Conservation (phyloP, 75 land plant genomes). For the Pinus albicaulis region DNA sequence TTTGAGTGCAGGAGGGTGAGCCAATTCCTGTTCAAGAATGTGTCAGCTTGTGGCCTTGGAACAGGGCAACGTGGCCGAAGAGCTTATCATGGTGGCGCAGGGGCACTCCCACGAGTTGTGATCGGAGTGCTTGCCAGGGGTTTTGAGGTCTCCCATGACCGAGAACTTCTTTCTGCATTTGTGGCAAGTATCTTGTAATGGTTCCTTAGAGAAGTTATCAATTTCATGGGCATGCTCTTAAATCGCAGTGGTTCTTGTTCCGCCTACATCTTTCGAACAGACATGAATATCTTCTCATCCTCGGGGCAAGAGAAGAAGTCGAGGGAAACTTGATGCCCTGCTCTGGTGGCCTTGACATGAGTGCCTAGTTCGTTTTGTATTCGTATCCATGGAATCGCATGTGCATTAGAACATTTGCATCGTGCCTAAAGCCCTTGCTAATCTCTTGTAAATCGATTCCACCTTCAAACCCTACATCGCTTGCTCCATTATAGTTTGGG, state of each 20-base stretch:
- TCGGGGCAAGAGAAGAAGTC: too few relatives aligned
- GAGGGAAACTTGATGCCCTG: too few relatives aligned
- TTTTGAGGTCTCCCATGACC: constrained; percentile 74
- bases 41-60: constrained; percentile 79
- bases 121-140: constrained; percentile 78
- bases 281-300: too few relatives aligned
- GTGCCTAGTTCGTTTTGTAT: constrained; percentile 79
- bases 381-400: too few relatives aligned
- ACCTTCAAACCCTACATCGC: too few relatives aligned
- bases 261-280: too few relatives aligned
- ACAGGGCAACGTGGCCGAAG: too few relatives aligned
- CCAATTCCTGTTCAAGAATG: not conserved
- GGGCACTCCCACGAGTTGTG: constrained; percentile 71
- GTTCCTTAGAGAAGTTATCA: constrained; percentile 82
- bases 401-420: constrained; percentile 88
- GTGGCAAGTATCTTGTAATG: constrained; percentile 83
- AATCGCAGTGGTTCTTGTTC: too few relatives aligned
- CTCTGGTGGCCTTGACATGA: too few relatives aligned
- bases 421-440: constrained; percentile 86
- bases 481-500: not conserved
- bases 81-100: constrained; percentile 87
- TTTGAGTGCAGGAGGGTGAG: too few relatives aligned
- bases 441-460: not conserved
- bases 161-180: constrained; percentile 74
- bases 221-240: constrained; percentile 83